Base-by-base conservation (phyloP, 2,329 filamentous ascomycete species). In the Nigrospora osmanthi region DNA sequence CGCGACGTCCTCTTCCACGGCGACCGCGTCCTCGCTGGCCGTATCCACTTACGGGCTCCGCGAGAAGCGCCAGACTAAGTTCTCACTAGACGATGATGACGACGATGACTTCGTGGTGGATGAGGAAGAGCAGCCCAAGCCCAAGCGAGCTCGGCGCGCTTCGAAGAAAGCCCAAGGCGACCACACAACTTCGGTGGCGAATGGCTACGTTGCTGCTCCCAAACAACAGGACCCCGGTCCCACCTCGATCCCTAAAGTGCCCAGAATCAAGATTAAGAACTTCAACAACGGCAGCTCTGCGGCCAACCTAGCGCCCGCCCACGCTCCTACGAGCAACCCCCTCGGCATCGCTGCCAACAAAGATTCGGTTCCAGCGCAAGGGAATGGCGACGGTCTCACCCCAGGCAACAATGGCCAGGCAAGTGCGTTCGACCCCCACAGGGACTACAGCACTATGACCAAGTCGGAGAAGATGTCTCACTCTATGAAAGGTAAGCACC, bases 401-500 rank as follows among this genome's bases (percentile, higher is more conserved):
- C 40, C 47, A 38, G 42, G 37, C 14, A 50, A 44, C 33, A 45
- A 40, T 16, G 42, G 15, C 16, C 31, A 34, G 34, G 33, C 40
- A 12, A 33, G 36, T 12, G 40, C 19, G 6, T 42, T 34, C 32
- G 47, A 59, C 52, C 14, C 40, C 46, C 15, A 54, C 17, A 80
- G 80, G 63, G 75, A 79, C 43, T 81, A 81, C 54, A 72, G 73
- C 33, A 68, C 72, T 37, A 80, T 81, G 76, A 80, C 75, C 40
- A 81, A 81, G 64, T 79, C 75, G 30, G 77, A 81, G 62, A 81
- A 81, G 68, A 81, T 81, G 77, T 78, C 74, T n/a, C 71, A 71
- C 15, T 80, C 76, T 3, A 81, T 81, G 78, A 79, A 79, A 66
- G 75, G 78, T 80, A 66, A 64, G 71, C 61, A n/a, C 14, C 23